Evolutionary conservation across 2,329 filamentous ascomycete genomes (phyloP).

Genomic region (Penicillium capsulatum): DNA sequence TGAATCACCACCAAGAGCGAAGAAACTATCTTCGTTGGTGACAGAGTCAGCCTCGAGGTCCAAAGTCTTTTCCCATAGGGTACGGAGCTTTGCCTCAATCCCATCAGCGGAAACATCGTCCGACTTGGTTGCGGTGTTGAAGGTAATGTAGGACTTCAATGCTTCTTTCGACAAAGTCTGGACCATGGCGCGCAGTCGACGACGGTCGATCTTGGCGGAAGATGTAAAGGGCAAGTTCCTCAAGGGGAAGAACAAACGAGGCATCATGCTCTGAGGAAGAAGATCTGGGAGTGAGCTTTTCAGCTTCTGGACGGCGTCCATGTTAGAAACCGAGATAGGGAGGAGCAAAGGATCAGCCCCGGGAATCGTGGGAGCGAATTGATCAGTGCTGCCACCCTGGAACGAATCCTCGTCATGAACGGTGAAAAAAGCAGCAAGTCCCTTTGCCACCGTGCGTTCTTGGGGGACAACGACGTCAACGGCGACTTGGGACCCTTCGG

Average conservation of each 20-base stretch:
- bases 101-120: conserved; percentile 25
- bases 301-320: conserved; percentile 24
- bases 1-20: conserved; percentile 46
- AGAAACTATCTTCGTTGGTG: conserved; percentile 45
- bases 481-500: conserved; percentile 37
- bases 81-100: conserved; percentile 28
- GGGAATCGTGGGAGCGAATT: conserved; percentile 14
- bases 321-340: conserved; percentile 22
- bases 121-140: conserved; percentile 12
- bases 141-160: conserved; percentile 29
- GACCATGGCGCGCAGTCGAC: conserved; percentile 35
- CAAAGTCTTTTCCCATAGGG: conserved; percentile 40
- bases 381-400: conserved; percentile 22
- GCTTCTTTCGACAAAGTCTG: conserved; percentile 33
- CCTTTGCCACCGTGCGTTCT: conserved; percentile 28
- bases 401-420: conserved; percentile 14
- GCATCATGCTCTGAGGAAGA: conserved; percentile 44
- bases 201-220: conserved; percentile 44
- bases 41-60: conserved; percentile 38
- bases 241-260: conserved; percentile 43
- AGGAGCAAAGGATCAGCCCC: conserved; percentile 24
- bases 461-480: conserved; percentile 42
- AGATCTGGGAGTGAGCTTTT: conserved; percentile 24
- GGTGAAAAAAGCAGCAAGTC: conserved; percentile 36
- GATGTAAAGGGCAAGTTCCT: conserved; percentile 40